Evolutionary conservation across 352 stramenopile genomes (phyloP).

Genomic region (Phytophthora tentaculata): DNA sequence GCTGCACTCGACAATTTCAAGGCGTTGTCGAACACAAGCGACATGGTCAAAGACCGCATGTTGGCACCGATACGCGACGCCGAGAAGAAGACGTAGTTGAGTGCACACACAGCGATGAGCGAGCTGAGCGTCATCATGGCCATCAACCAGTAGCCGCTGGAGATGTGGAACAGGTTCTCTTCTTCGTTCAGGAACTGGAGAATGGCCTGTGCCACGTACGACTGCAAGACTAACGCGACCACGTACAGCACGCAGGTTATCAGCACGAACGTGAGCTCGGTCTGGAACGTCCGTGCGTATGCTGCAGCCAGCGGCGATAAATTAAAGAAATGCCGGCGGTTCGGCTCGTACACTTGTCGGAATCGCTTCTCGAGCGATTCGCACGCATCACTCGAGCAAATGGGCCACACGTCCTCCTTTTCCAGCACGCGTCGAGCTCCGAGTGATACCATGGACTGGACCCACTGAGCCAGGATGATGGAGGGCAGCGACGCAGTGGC

Average conservation of each 20-base stretch:
- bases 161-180: conserved; percentile 38
- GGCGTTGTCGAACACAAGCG: conserved; percentile 53
- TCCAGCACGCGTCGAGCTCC: conserved; percentile 34
- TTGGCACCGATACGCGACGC: conserved; percentile 44
- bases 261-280: conserved; percentile 22
- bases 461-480: conserved; percentile 36
- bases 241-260: conserved; percentile 38
- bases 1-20: conserved; percentile 65
- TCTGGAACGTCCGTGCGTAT: conserved; percentile 22
- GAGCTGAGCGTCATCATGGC: conserved; percentile 32
- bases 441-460: conserved; percentile 38
- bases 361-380: conserved; percentile 29
- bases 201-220: conserved; percentile 32
- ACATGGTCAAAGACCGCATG: conserved; percentile 49
- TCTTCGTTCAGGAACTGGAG: conserved; percentile 40
- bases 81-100: conserved; percentile 48
- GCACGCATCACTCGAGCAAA: conserved; percentile 33
- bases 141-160: conserved; percentile 39
- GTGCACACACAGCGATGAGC: conserved; percentile 32
- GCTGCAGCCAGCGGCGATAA: conserved; percentile 28
- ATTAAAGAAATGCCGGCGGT: conserved; percentile 11
- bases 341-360: conserved; percentile 22
- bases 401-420: conserved; percentile 36
- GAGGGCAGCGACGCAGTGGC: conserved; percentile 35
- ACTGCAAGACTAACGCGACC: conserved; percentile 30